Base-by-base conservation (phyloP, 495 filamentous ascomycete species). In the Xylaria sp. region DNA sequence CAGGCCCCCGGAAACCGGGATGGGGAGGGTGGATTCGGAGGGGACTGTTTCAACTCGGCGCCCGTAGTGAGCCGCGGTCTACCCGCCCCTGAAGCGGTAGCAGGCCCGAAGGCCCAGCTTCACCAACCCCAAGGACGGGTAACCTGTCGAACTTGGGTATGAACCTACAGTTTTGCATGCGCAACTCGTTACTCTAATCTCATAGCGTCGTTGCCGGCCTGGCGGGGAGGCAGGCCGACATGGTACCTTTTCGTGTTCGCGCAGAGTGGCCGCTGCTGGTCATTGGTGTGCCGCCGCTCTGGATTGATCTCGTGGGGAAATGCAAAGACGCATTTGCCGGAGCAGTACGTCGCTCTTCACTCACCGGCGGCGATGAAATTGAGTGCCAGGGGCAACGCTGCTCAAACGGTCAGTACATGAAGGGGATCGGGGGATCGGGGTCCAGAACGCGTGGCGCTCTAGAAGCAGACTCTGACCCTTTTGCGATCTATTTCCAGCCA, bases 331-430 rank as follows among this genome's bases (percentile, higher is more conserved):
- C 50, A 57, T 76, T 69, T 50, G 76, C 68, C 59, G 33, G 58
- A 70, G 63, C 69, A 52, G 69, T 69, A 67, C 21, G 61, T 41
- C 46, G 65, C 58, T 70, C 52, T 71, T 69, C 70, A 93, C 92
- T 93, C 88, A 94, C 92, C 92, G 78, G 91, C 92, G 75, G 91
- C 92, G 76, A 93, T 92, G 82, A 93, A 94, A 79, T 94, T 93
- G 70, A 94, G 83, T 69, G 92, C 90, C 78, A 94, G 83, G 48
- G 92, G 92, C 57, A 92, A 80, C 69, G 89, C 92, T 94, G 61
- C 33, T 61, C 26, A 70, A 58, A 37, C 4, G 40, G 78, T 81
- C 70, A 79, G 78, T 48, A 61, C 62, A 21, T 11, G 24, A 37
- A 44, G 50, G 37, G 37, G 11, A 55, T 62, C 63, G 66, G 50